Evolutionary conservation across 2,329 filamentous ascomycete species (phyloP).

Genomic region (Coniochaeta sp.): DNA sequence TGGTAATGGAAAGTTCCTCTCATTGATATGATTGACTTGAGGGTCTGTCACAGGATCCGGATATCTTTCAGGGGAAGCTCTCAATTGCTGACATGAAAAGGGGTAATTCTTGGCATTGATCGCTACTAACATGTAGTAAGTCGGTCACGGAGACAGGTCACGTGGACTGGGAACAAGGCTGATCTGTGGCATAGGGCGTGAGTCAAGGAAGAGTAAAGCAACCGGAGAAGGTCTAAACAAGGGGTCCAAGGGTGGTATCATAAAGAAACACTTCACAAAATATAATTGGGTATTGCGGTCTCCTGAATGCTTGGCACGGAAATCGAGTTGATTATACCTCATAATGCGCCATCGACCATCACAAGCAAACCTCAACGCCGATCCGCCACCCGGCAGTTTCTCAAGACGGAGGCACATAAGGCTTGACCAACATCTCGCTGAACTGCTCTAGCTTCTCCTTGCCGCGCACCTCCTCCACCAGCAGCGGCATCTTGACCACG

Average conservation of each 20-base stretch:
- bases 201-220: background rate
- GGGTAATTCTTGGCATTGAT: background rate
- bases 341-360: background rate
- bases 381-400: background rate
- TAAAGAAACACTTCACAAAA: background rate
- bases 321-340: background rate
- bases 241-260: background rate
- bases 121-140: background rate
- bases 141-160: background rate
- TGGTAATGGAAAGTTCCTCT: background rate
- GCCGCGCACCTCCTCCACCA: conserved; percentile 92
- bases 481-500: conserved; percentile 93
- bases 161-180: background rate
- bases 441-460: conserved; percentile 92
- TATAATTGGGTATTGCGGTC: background rate
- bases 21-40: background rate
- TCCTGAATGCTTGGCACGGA: background rate
- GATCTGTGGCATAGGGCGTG: background rate
- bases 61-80: background rate
- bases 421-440: conserved; percentile 74
- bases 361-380: background rate
- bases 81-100: background rate
- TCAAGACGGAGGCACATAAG: conserved; percentile 58
- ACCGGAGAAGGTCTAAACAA: background rate
- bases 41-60: background rate